A percentile compares a stretch with the other conserved stretches of the same genome.
Evolutionary conservation across 805 yeast genomes (phyloP).

Genomic region (Cyberlindnera bimundalis): DNA sequence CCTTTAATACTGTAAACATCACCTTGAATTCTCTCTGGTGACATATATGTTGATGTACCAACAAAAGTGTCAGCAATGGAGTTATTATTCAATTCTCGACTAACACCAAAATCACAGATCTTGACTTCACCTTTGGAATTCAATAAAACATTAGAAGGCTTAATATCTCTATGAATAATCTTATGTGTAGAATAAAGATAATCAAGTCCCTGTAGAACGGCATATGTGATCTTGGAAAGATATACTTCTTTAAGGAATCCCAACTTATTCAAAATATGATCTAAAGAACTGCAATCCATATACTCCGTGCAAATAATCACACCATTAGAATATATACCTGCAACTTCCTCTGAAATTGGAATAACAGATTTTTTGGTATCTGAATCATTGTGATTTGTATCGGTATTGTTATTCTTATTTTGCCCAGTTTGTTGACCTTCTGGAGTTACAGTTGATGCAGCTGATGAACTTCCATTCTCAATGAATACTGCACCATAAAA

Average conservation of each 20-base stretch:
- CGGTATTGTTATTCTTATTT: no score
- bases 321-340: constrained; percentile 42
- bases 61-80: constrained; percentile 97
- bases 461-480: constrained; percentile 29
- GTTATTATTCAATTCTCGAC: constrained; percentile 77
- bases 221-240: constrained; percentile 67
- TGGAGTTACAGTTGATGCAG: constrained; percentile 11
- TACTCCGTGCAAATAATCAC: constrained; percentile 94
- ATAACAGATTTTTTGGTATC: constrained; percentile 4
- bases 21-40: constrained; percentile 97
- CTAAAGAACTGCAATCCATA: constrained; percentile 92
- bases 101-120: constrained; percentile 95
- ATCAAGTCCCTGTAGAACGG: constrained; percentile 75
- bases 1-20: constrained; percentile 90
- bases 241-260: constrained; percentile 69
- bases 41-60: constrained; percentile 96
- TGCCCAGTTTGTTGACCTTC: constrained; percentile 1
- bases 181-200: constrained; percentile 81
- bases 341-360: constrained; percentile 20
- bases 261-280: constrained; percentile 58
- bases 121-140: constrained; percentile 85
- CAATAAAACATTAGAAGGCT: constrained; percentile 89
- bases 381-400: no score
- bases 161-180: constrained; percentile 93
- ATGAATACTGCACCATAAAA: constrained; percentile 87